Conservation (phyloP, 768 basidiomycete species). For the Mycena kentingensis region DNA sequence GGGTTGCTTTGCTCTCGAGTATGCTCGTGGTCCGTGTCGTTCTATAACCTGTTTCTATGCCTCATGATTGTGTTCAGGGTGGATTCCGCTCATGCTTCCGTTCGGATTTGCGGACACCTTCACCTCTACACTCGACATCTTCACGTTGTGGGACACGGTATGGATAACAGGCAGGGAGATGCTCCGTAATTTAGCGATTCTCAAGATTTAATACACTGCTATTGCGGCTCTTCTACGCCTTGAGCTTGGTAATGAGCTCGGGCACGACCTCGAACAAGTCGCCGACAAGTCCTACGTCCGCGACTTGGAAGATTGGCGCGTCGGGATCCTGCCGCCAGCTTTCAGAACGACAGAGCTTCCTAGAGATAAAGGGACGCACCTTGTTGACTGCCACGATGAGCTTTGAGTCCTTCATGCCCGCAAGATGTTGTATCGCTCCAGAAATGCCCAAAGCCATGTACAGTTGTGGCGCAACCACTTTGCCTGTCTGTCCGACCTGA, state of each 20-base stretch:
- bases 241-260: slow-evolving; percentile 84
- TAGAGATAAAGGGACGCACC: slow-evolving; percentile 41
- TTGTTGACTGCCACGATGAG: slow-evolving; percentile 98
- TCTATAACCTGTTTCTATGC: neutral
- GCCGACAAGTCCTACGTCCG: slow-evolving; percentile 91
- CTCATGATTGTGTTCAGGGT: slow-evolving; percentile 56
- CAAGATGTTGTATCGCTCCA: slow-evolving; percentile 97
- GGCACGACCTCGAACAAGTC: slow-evolving; percentile 94
- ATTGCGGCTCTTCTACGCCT: slow-evolving; percentile 49
- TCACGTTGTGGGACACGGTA: slow-evolving; percentile 77
- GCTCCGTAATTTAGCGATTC: slow-evolving; percentile 74
- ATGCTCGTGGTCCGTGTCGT: slow-evolving; percentile 73
- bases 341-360: slow-evolving; percentile 3
- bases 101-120: slow-evolving; percentile 89
- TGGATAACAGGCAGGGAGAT: slow-evolving; percentile 84
- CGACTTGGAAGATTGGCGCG: slow-evolving; percentile 98
- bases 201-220: slow-evolving; percentile 89
- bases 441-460: slow-evolving; percentile 98
- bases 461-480: slow-evolving; percentile 94
- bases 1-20: slow-evolving; percentile 94
- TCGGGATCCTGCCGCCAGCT: slow-evolving; percentile 94
- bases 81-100: slow-evolving; percentile 96
- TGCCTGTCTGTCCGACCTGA: slow-evolving; percentile 99
- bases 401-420: slow-evolving; percentile 99
- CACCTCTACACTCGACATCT: slow-evolving; percentile 86